Base-by-base conservation (phyloP, 75 land plant species). In the Picea glauca region DNA sequence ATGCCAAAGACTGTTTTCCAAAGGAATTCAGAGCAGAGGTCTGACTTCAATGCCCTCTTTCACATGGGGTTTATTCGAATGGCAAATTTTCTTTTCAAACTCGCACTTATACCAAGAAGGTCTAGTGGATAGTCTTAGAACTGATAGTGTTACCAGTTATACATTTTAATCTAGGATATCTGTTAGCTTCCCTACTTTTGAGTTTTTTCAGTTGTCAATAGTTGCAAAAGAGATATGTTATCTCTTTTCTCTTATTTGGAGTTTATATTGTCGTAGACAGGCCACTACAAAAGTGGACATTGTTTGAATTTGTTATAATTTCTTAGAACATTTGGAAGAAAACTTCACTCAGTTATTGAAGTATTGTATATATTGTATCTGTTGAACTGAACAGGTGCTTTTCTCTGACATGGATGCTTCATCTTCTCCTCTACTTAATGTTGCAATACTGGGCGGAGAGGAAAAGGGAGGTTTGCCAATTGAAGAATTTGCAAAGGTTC, bases 11-110 rank as follows among this genome's bases (percentile, higher is more conserved):
- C 40, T 81, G 83, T 26, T 98, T 93, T 81, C 88, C 98, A 0
- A 95, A 89, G 81, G 98, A 95, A 15, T 98, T 98, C 78, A 82
- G 98, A 84, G 99, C 90, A 66, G 99, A 98, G 93, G 98, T 94
- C 61, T 80, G 79, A 30, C 64, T 74, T 21, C 31, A 54, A 1
- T 38, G 12, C 76, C 64, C 38, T 62, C 57, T 35, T 30, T 70
- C 26, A 43, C 56, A 46, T 46, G 56, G 12, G 56, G 12, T 50
- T 50, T 70, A 70, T 70, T 70, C 1, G 54, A 65, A 33, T 35
- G 80, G 38, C 43, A 40, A 18, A 32, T 58, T 78, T 77, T 35
- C 23, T 76, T 76, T 30, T 17, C 31, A 76, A 31, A 20, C 77
- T 26, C 58, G 13, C 11, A n/a, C 30, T 58, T 54, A 61, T 18